Conservation (phyloP, 2,329 filamentous ascomycete species). For the Aureobasidium sp. region DNA sequence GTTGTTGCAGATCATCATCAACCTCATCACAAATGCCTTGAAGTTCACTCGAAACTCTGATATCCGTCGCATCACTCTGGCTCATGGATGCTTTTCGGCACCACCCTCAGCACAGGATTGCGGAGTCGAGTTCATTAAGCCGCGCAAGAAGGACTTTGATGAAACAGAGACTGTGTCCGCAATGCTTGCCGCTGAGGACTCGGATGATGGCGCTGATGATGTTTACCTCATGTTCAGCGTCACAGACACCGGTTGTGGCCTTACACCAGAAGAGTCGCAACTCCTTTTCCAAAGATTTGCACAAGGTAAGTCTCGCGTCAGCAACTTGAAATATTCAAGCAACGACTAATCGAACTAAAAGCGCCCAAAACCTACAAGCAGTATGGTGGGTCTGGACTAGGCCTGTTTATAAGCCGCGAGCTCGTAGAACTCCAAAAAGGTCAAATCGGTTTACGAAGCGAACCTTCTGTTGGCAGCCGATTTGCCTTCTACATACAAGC, state of each 20-base stretch:
- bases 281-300: constrained; percentile 60
- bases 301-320: constrained; percentile 33
- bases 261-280: constrained; percentile 28
- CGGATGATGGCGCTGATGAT: constrained; percentile 28
- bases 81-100: constrained; percentile 29
- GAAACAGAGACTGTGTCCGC: neutral
- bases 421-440: constrained; percentile 64
- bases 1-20: constrained; percentile 24
- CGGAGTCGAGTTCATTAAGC: constrained; percentile 29
- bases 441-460: constrained; percentile 56
- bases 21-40: constrained; percentile 24
- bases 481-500: constrained; percentile 61
- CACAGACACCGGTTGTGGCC: constrained; percentile 32
- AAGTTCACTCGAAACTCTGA: constrained; percentile 25
- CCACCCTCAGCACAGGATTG: constrained; percentile 28
- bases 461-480: constrained; percentile 53
- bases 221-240: constrained; percentile 32
- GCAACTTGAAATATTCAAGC: neutral
- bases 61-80: constrained; percentile 32
- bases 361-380: constrained; percentile 59
- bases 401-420: constrained; percentile 59
- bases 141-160: constrained; percentile 17
- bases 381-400: constrained; percentile 62
- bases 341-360: no score
- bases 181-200: constrained; percentile 22